Evolutionary conservation across 1,139 yeast genomes (phyloP).

Genomic region (Sporopachydermia cereana): DNA sequence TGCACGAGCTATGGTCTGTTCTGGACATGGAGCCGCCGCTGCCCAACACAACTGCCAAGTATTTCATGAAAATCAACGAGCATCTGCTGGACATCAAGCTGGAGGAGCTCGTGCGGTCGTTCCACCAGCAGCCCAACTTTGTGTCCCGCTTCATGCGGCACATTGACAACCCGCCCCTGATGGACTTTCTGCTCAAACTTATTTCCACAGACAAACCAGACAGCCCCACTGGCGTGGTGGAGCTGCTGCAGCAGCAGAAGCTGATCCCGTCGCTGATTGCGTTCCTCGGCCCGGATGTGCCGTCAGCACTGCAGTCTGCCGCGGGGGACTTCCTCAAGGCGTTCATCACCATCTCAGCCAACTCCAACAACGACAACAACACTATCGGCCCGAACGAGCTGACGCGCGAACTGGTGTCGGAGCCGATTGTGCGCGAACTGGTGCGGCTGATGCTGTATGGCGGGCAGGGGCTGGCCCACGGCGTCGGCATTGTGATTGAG

Average conservation of each 20-base stretch:
- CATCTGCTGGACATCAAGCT: constrained; percentile 86
- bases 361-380: constrained; percentile 68
- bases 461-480: constrained; percentile 86
- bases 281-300: constrained; percentile 43
- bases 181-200: constrained; percentile 70
- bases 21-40: constrained; percentile 55
- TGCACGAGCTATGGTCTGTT: constrained; percentile 69
- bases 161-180: constrained; percentile 73
- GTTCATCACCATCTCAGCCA: constrained; percentile 87
- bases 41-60: constrained; percentile 68
- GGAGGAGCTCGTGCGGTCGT: constrained; percentile 65
- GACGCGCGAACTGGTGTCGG: constrained; percentile 78
- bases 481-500: constrained; percentile 93
- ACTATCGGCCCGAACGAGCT: constrained; percentile 95
- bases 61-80: constrained; percentile 90
- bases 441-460: constrained; percentile 83
- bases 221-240: constrained; percentile 65
- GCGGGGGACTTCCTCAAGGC: constrained; percentile 95
- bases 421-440: constrained; percentile 50
- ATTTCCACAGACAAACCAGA: constrained; percentile 75
- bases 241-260: constrained; percentile 51
- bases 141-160: constrained; percentile 66
- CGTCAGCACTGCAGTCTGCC: constrained; percentile 73
- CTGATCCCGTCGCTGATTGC: constrained; percentile 48
- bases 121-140: constrained; percentile 50